Percentiles rank a stretch among this genome's conserved stretches.
phyloP scores from a whole-genome alignment of 257 asterid genomes.

The Gentiana macrophylla region DNA sequence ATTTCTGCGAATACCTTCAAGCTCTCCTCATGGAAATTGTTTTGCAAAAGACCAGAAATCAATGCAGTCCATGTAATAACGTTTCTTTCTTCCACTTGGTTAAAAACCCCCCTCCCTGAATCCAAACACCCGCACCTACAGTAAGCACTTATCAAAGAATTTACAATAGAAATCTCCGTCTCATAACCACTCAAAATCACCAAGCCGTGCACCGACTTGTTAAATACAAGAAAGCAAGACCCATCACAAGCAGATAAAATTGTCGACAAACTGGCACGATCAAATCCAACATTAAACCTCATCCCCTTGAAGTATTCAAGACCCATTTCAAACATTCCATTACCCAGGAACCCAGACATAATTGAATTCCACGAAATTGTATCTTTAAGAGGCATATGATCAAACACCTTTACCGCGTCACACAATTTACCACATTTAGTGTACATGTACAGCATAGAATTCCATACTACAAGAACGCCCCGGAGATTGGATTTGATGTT shows the following conservation, averaged over 20 bases:
- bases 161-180: constrained; percentile 51
- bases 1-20: constrained; percentile 52
- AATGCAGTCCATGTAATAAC: constrained; percentile 86
- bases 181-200: constrained; percentile 47
- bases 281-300: constrained; percentile 27
- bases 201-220: constrained; percentile 53
- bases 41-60: constrained; percentile 63
- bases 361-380: constrained; percentile 80
- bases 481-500: constrained; percentile 2
- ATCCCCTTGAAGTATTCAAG: constrained; percentile 41
- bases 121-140: constrained; percentile 39
- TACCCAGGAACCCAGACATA: constrained; percentile 55
- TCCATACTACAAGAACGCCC: constrained; percentile 28
- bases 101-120: constrained; percentile 50
- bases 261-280: constrained; percentile 61
- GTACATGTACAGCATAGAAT: constrained; percentile 45
- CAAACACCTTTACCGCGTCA: constrained; percentile 59
- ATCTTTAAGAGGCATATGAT: constrained; percentile 57
- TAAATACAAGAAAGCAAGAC: constrained; percentile 20
- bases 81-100: constrained; percentile 55
- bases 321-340: constrained; percentile 33
- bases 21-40: constrained; percentile 44
- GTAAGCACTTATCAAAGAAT: constrained; percentile 59
- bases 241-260: constrained; percentile 53
- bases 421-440: constrained; percentile 28